phyloP scores from a whole-genome alignment of 208 protist species.

The Trypanosoma avium region DNA sequence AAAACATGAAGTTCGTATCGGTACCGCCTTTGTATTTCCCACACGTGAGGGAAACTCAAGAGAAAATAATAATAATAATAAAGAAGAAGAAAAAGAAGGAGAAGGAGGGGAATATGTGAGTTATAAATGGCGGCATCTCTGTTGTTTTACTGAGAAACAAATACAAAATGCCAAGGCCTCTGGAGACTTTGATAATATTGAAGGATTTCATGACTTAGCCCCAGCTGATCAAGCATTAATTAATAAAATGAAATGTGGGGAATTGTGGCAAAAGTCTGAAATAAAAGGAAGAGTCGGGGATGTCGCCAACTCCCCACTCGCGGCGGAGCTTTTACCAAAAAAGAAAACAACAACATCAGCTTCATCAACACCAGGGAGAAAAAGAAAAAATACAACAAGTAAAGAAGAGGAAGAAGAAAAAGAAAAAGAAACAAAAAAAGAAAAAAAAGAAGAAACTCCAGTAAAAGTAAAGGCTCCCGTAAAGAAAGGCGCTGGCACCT shows the following conservation, averaged over 20 bases:
- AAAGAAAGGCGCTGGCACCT: no score
- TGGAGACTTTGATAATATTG: conserved; percentile 61
- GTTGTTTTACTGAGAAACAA: conserved; percentile 83
- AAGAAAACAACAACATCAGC: not conserved
- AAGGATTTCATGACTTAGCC: conserved; percentile 64
- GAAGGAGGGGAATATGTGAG: no score
- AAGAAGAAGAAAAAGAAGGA: no score
- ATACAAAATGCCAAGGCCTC: conserved; percentile 53
- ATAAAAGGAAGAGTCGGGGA: conserved; percentile 71
- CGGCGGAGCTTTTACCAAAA: conserved; percentile 25
- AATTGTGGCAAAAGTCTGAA: conserved; percentile 41
- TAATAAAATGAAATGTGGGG: conserved; percentile 57
- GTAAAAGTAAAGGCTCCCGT: no score
- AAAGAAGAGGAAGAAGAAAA: conserved; percentile 7
- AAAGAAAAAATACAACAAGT: conserved; percentile 12
- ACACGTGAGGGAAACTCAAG: not conserved
- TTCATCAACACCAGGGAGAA: conserved; percentile 6
- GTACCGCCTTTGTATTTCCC: conserved; percentile 56
- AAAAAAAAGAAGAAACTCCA: no score
- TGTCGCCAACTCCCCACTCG: conserved; percentile 50
- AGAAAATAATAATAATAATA: no score
- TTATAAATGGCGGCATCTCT: conserved; percentile 85
- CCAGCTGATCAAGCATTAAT: conserved; percentile 53
- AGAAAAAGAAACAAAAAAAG: no score
- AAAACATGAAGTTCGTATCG: conserved; percentile 83